Base-by-base conservation (phyloP, 495 filamentous ascomycete genomes). In the Aspergillus saccharolyticus region DNA sequence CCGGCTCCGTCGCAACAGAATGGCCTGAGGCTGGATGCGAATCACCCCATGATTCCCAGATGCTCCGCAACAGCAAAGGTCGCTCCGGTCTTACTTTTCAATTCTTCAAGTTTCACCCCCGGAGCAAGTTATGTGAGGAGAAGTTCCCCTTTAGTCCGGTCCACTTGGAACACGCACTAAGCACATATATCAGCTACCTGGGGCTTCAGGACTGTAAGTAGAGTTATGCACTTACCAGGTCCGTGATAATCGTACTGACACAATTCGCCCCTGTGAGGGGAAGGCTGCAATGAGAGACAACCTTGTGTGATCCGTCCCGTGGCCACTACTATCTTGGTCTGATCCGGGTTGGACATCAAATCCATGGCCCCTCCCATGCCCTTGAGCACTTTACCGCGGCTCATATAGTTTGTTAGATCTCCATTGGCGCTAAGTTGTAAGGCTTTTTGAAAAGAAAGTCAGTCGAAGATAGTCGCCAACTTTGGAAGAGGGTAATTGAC, bases 301-400 rank as follows among this genome's bases (percentile, higher is more conserved):
- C 89, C 84, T 96, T 96, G 18, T 89, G 78, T 30, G 84, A 85
- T 30, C 91, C 91, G 72, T 93, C 89, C 80, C 90, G 92, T 96
- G 1, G 89, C 90, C 17, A 96, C 88, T 9, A 96, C 91, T 14
- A 96, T 90, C 77, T 94, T 96, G 22, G 91, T 96, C 48, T 79
- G 74, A 57, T 80, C 80, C 2, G 91, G 91, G 73, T 96, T 96
- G 50, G 81, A 86, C 50, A 96, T 90, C 44, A 96, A 73, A 67
- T 96, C 91, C 91, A 96, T 96, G 44, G 91, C 91, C n/a, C 91
- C 91, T 28, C 91, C 91, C 73, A 96, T 95, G 0, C 91, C 91
- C 80, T 96, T 96, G 64, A 96, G 75, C 0, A 78, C 86, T 78
- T 95, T 96, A 45, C 91, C 91, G 0, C 91, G 91, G 48, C 96